A percentile compares a stretch with the other conserved stretches of the same genome.
These are phyloP conservation scores for Cladosporium sp. DNA, from an alignment of 2,329 filamentous ascomycete species.

Conservation along the genomic window DNA sequence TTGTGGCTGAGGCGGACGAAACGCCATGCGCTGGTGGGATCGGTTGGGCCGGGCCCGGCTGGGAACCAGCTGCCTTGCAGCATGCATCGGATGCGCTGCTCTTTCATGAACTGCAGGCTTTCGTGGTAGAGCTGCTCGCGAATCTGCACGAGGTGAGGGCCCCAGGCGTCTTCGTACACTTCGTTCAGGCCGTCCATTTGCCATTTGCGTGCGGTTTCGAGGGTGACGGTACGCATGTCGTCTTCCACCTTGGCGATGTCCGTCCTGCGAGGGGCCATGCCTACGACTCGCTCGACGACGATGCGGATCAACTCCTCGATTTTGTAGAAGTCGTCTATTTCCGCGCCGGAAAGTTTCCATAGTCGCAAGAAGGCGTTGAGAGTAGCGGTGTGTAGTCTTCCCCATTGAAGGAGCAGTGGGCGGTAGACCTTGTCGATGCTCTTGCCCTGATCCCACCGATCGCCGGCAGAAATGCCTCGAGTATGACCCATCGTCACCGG, in stretches of 20 bases:
- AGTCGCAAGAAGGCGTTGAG: conserved; percentile 84
- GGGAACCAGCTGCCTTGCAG: conserved; percentile 88
- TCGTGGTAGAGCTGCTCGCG: conserved; percentile 87
- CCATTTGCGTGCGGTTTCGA: conserved; percentile 70
- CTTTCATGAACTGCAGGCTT: conserved; percentile 92
- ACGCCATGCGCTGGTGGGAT: conserved; percentile 58
- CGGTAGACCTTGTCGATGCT: conserved; percentile 84
- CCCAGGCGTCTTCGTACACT: conserved; percentile 94
- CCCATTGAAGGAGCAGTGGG: conserved; percentile 89
- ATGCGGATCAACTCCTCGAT: conserved; percentile 88
- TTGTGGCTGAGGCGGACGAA: conserved; percentile 90
- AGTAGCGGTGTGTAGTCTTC: conserved; percentile 77
- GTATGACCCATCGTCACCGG: conserved; percentile 15
- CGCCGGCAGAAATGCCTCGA: conserved; percentile 32
- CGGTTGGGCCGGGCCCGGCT: conserved; percentile 42
- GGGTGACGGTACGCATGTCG: conserved; percentile 80
- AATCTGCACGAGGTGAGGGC: conserved; percentile 81
- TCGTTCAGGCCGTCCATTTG: conserved; percentile 92
- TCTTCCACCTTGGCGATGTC: conserved; percentile 86
- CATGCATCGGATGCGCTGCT: conserved; percentile 88
- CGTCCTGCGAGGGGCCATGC: conserved; percentile 73
- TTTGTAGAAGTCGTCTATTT: conserved; percentile 85
- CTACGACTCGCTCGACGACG: conserved; percentile 82
- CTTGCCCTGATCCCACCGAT: conserved; percentile 28
- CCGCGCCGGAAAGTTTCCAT: conserved; percentile 87